Percentiles rank a stretch among this genome's conserved stretches.
phyloP scores from a whole-genome alignment of 2,329 filamentous ascomycete species.

The Thermoascus crustaceus region DNA sequence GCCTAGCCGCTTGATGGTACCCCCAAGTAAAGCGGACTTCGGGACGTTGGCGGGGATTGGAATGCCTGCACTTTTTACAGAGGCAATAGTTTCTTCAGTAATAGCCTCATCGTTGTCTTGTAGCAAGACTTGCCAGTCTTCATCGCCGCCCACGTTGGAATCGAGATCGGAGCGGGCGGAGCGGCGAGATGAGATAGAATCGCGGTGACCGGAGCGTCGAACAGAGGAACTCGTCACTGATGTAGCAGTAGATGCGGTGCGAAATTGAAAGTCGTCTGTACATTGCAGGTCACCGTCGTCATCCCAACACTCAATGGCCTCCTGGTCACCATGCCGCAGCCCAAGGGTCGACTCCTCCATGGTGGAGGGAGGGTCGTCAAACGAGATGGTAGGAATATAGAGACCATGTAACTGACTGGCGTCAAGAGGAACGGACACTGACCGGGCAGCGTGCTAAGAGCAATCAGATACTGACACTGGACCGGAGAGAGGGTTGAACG shows the following conservation, averaged over 20 bases:
- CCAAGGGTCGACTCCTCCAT: conserved; percentile 34
- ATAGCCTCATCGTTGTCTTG: conserved; percentile 78
- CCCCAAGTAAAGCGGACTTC: conserved; percentile 79
- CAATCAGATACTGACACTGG: conserved; percentile 15
- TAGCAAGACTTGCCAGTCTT: conserved; percentile 80
- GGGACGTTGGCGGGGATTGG: conserved; percentile 82
- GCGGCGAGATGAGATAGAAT: conserved; percentile 72
- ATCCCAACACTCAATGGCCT: conserved; percentile 42
- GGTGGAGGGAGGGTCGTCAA: conserved; percentile 6
- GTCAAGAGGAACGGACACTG: neutral
- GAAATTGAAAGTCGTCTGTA: conserved; percentile 38
- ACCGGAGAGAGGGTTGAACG: too few relatives aligned
- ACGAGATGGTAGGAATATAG: neutral
- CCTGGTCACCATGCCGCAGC: conserved; percentile 24
- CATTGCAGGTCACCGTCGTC: conserved; percentile 42
- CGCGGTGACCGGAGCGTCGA: conserved; percentile 47
- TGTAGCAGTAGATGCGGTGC: conserved; percentile 37
- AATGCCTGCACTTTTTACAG: conserved; percentile 82
- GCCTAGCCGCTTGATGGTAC: conserved; percentile 85
- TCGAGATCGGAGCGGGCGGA: conserved; percentile 79
- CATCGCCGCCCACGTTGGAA: conserved; percentile 65
- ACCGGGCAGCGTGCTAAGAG: conserved; percentile 10
- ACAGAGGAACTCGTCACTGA: conserved; percentile 37
- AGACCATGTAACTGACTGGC: conserved; percentile 1
- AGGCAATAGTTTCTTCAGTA: conserved; percentile 75